Base-by-base conservation (phyloP, 2,329 filamentous ascomycete species). In the Dothistroma septosporum region DNA sequence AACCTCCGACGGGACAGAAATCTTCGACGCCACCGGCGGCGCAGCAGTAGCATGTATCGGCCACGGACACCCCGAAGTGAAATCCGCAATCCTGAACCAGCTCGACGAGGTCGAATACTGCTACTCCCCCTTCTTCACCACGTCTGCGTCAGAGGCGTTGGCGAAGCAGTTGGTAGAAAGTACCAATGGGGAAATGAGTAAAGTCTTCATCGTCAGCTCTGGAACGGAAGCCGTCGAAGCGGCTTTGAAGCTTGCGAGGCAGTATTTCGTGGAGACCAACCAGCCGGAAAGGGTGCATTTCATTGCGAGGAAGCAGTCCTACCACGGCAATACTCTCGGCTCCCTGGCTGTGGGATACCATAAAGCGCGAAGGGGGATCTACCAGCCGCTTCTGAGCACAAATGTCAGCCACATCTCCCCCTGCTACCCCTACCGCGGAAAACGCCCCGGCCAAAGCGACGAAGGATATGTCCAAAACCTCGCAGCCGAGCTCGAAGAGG, bases 21-120 rank as follows among this genome's bases (percentile, higher is more conserved):
- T 93, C 53, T 80, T 91, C 10, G 89, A 93, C 71, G 86, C 84
- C 1, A 88, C 86, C 14, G 83, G 86, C 37, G 90, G 90, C 22
- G 87, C 89, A 4, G 88, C 86, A 24, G 88, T 91, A 2, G 80
- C 85, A 5, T 87, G 85, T 68, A 76, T 92, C 8, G 90, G 89
- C 9, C 86, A 90, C 67, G 56, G 55, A 46, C 61, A 68, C 48
- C 52, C 61, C 6, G 58, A 62, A 49, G 83, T 92, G n/a, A 78
- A 78, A 10, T 76, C 80, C 0, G 87, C 86, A 0, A 81, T 90
- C 37, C 72, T 76, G 1, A 66, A 77, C 11, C 87, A 91, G 66
- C 76, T 87, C 58, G 77, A 82, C 50, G 74, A 83, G 35, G 75
- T 87, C 0, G 76, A 79, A 1, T 89, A 88, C 53, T 81, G 82